A percentile compares a stretch with the other conserved stretches of the same genome.
Evolutionary conservation across 106 monocot species (phyloP).

Genomic region (Dendrobium officinale): DNA sequence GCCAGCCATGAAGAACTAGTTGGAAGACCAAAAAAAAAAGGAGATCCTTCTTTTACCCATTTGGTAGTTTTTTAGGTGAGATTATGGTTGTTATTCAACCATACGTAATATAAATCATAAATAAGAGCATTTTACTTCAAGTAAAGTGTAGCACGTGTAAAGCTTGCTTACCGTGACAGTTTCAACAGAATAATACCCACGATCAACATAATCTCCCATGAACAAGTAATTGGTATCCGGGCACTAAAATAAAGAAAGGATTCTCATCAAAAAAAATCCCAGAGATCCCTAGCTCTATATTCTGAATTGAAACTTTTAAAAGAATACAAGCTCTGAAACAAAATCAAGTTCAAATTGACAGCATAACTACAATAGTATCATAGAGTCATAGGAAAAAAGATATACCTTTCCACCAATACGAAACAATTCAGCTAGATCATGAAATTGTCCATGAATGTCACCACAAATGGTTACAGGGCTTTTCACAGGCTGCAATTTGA

Average conservation of each 20-base stretch:
- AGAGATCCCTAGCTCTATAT: not conserved
- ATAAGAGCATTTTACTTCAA: not conserved
- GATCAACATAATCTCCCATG: conserved; percentile 99
- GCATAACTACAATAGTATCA: not conserved
- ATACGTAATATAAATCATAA: not conserved
- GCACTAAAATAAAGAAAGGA: conserved; percentile 48
- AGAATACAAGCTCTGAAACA: not conserved
- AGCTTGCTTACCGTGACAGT: conserved; percentile 75
- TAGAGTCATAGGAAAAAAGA: not conserved
- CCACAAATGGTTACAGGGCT: conserved; percentile 98
- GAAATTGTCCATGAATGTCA: conserved; percentile 99
- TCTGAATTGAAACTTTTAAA: not conserved
- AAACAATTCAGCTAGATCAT: conserved; percentile 96
- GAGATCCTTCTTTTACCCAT: not conserved
- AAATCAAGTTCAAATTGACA: not conserved
- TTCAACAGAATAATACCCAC: conserved; percentile 99
- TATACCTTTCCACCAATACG: conserved; percentile 96
- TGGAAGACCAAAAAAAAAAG: not conserved
- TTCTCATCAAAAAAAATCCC: conserved; percentile 2
- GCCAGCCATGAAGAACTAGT: not conserved
- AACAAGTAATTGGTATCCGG: conserved; percentile 99
- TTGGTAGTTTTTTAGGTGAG: not conserved
- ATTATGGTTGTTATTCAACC: not conserved
- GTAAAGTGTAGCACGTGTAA: not conserved
- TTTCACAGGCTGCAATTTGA: conserved; percentile 76